Percentiles rank a stretch among this genome's conserved stretches.
phyloP scores from a whole-genome alignment of 805 yeast species.

The Lipomyces mesembrius region DNA sequence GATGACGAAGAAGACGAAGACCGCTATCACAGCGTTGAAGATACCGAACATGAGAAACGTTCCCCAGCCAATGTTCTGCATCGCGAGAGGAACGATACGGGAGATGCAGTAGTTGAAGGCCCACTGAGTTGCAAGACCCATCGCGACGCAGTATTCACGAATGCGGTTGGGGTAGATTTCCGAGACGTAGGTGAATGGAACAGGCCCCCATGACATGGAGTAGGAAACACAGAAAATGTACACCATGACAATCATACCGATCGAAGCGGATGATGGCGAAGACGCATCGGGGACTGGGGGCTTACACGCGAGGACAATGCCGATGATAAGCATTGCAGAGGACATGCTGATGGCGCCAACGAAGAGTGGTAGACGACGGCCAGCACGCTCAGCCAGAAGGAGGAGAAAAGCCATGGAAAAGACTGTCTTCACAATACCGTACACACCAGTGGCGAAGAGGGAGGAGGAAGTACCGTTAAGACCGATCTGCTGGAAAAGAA shows the following conservation, averaged over 20 bases:
- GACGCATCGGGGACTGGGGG: slow-evolving; percentile 23
- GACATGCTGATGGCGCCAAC: slow-evolving; percentile 40
- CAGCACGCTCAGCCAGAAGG: slow-evolving; percentile 40
- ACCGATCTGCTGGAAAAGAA: slow-evolving; percentile 53
- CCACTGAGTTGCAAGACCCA: slow-evolving; percentile 36
- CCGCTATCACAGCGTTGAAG: slow-evolving; percentile 30
- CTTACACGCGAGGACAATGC: slow-evolving; percentile 25
- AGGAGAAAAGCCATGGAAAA: slow-evolving; percentile 38
- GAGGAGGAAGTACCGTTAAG: slow-evolving; percentile 48
- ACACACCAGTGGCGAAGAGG: slow-evolving; percentile 36
- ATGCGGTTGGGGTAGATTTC: slow-evolving; percentile 35
- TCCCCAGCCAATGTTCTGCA: slow-evolving; percentile 32
- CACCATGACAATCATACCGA: slow-evolving; percentile 34
- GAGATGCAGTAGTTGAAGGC: slow-evolving; percentile 33
- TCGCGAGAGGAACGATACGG: slow-evolving; percentile 29
- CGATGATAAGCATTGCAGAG: slow-evolving; percentile 37
- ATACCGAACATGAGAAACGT: slow-evolving; percentile 37
- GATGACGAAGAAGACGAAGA: slow-evolving; percentile 57
- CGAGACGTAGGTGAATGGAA: slow-evolving; percentile 32
- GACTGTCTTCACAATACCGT: slow-evolving; percentile 36
- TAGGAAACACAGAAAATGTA: slow-evolving; percentile 30
- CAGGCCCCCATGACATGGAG: slow-evolving; percentile 35
- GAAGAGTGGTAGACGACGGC: slow-evolving; percentile 39
- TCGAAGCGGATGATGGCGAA: slow-evolving; percentile 19
- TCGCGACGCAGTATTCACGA: slow-evolving; percentile 34